Evolutionary conservation across 73 alveolate genomes (phyloP), one percentile per base, ranked within the genome.

Genomic region (Halteria grandinella): DNA sequence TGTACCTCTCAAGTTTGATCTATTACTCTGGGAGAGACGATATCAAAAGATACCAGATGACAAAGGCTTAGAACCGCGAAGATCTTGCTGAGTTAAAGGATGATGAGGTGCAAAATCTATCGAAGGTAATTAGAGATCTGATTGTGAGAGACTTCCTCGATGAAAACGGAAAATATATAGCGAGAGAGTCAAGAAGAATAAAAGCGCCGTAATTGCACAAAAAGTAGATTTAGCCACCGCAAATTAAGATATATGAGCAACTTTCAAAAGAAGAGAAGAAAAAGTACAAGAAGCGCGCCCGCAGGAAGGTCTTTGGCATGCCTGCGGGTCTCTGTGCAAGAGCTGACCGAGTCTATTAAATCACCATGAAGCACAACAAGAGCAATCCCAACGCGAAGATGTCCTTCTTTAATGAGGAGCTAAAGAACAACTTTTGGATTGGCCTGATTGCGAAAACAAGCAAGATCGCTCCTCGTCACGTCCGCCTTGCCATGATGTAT

Each of bases 391-490:
- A 60, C 11, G 43, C 37, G 18, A 60, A 60, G 24, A 60, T 60
- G 77, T 21, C 37, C 27, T 60, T 60, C 59, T 60, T 60, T 49
- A 37, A 60, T 40, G 77, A 60, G 20, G 55, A 44, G 7, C 77
- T 60, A 2, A 60, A 37, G 25, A 18, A 14, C 18, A 60, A 18
- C 43, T 49, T 60, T 4, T 60, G 77, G 77, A 14, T 60, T 34
- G 77, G 77, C 1, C 41, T 60, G 2, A 5, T 60, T 23, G 77
- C 77, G 3, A 60, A 60, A 23, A 60, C 77, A 32, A 60, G 77
- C 58, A 60, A 60, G 21, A 60, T 60, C 43, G 77, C 77, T 37
- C 77, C 77, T 10, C 37, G 77, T 40, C 77, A 60, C 43, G 77
- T 21, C 5, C n/a, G 77, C 20, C 27, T 60, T 23, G 48, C 77